Percentiles rank a stretch among this genome's conserved stretches.
Evolutionary conservation across 2,329 filamentous ascomycete genomes (phyloP).

Genomic region (Exophiala mesophila): DNA sequence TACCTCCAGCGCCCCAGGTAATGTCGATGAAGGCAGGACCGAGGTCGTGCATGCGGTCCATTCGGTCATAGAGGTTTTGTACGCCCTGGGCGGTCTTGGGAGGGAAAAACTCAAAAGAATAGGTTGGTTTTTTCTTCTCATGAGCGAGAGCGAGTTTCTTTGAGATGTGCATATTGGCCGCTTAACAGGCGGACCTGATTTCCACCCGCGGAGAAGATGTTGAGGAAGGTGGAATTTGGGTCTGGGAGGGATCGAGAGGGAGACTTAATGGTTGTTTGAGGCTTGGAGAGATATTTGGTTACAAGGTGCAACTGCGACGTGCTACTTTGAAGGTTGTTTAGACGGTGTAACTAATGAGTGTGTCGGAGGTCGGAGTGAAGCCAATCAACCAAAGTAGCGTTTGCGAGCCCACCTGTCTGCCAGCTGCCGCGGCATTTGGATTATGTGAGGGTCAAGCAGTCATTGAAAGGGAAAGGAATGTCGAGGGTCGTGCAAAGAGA

Average conservation of each 20-base stretch:
- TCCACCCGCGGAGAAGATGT: neutral
- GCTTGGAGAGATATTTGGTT: constrained; percentile 4
- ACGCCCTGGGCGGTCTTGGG: constrained; percentile 87
- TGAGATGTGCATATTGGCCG: constrained; percentile 80
- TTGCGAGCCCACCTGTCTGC: constrained; percentile 47
- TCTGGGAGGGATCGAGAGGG: neutral
- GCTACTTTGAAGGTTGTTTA: no score
- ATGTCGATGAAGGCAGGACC: constrained; percentile 96
- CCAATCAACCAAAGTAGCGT: constrained; percentile 40
- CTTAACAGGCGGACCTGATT: constrained; percentile 4
- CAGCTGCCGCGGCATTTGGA: constrained; percentile 48
- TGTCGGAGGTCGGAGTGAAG: neutral
- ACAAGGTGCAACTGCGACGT: neutral
- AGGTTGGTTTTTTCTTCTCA: constrained; percentile 73
- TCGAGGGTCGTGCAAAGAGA: neutral
- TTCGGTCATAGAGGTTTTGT: constrained; percentile 97
- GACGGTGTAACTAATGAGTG: no score
- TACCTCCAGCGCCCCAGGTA: constrained; percentile 94
- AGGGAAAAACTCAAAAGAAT: constrained; percentile 99
- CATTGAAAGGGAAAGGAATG: neutral
- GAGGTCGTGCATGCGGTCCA: constrained; percentile 96
- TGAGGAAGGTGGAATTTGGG: neutral
- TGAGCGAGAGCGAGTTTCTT: constrained; percentile 82
- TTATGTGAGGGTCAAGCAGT: neutral
- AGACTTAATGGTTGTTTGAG: no score